Evolutionary conservation across 352 stramenopile species (phyloP), one percentile per base, ranked within the genome.

Genomic region (Poterioochromonas sp.): DNA sequence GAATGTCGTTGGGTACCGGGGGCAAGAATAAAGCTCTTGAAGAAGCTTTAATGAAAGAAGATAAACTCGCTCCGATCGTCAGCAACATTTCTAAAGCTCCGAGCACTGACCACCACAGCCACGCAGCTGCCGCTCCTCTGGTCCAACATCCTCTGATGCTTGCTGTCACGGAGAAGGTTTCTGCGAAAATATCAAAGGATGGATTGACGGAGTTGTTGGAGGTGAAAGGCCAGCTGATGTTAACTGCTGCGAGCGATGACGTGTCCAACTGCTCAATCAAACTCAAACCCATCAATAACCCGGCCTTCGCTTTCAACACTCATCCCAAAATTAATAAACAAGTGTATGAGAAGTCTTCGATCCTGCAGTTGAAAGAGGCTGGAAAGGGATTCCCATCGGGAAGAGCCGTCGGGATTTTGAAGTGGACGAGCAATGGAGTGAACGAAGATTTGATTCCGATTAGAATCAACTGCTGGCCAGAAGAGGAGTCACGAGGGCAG

Each of bases 391-490:
- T 90, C 71, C 88, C 87, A 44, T 70, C 89, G 60, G 84, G 82
- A 58, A 81, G 85, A 79, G 78, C 85, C 51, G 87, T 92, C 41
- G 88, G 88, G 51, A 87, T 95, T 71, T 80, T 95, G 49, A 86
- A 88, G 80, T 95, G 90, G 90, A 90, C 89, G 37, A 80, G 79
- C 32, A 84, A 85, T 64, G 43, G 26, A 8, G 11, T 43, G 3
- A 22, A 5, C 37, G 86, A 92, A 65, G 84, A 89, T 80, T 83
- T 84, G 34, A 85, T 89, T 77, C 90, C 90, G 5, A 83, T 95
- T 37, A 89, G 86, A 32, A 87, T 95, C 82, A 94, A 92, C 82
- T 94, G 89, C 80, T 95, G 90, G 90, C 88, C 89, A 60, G 89
- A 95, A 80, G 84, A 92, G 80, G 88, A 92, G 77, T 88, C 88